A percentile compares a stretch with the other conserved stretches of the same genome.
These are phyloP conservation scores for Saccharomycopsis hybrid DNA, from an alignment of 1,139 yeast genomes.

Conservation along the genomic window DNA sequence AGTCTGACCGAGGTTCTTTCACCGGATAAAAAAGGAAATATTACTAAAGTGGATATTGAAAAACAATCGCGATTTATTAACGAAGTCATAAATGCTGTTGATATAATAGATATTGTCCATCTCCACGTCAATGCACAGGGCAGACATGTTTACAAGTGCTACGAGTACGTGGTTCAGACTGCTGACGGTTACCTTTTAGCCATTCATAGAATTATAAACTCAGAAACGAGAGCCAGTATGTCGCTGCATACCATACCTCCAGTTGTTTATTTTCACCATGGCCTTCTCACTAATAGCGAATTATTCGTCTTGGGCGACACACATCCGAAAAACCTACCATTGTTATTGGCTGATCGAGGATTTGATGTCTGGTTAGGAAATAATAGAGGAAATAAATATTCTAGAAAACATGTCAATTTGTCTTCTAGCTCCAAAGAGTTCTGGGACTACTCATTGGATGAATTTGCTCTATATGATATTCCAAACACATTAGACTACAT, in stretches of 20 bases:
- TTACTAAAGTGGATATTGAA: background rate
- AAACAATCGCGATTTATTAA: background rate
- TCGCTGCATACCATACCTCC: constrained; percentile 33
- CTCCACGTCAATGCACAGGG: constrained; percentile 1
- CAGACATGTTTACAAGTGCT: constrained; percentile 5
- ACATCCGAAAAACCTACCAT: constrained; percentile 29
- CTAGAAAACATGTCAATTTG: constrained; percentile 48
- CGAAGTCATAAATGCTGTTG: constrained; percentile 1
- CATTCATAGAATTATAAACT: constrained; percentile 59
- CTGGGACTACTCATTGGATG: constrained; percentile 85
- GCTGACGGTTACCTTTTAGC: constrained; percentile 71
- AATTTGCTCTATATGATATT: constrained; percentile 71
- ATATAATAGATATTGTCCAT: constrained; percentile 6
- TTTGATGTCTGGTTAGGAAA: constrained; percentile 94
- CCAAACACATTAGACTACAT: constrained; percentile 66
- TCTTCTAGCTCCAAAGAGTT: constrained; percentile 25
- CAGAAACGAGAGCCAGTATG: constrained; percentile 28
- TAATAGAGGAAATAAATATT: constrained; percentile 73
- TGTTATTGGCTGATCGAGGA: constrained; percentile 51
- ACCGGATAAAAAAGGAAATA: background rate
- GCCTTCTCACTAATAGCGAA: constrained; percentile 69
- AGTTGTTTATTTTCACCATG: constrained; percentile 71
- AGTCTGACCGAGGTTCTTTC: too few species aligned
- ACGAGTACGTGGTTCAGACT: constrained; percentile 54
- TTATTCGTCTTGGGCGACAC: constrained; percentile 40